These are phyloP conservation scores for Polygonum maritimum DNA, from an alignment of 148 eudicot species.

Conservation along the genomic window DNA sequence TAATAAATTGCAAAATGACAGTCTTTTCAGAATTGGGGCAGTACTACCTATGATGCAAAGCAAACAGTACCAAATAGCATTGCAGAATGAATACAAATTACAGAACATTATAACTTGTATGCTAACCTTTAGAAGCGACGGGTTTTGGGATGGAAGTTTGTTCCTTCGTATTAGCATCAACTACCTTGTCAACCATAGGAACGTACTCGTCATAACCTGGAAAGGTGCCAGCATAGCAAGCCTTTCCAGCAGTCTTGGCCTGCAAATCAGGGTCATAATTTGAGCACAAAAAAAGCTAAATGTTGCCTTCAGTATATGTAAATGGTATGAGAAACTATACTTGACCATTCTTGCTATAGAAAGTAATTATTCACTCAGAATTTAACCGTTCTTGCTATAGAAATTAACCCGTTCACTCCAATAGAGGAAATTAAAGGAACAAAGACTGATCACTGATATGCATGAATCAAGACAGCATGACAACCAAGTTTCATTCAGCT, in stretches of 20 bases:
- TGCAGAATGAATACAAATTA: background rate
- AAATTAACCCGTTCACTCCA: background rate
- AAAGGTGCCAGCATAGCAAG: slow-evolving; percentile 40
- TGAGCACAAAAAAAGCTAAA: background rate
- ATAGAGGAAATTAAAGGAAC: background rate
- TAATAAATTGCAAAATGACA: no score
- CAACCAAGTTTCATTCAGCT: background rate
- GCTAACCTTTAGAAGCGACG: slow-evolving; percentile 41
- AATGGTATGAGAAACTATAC: background rate
- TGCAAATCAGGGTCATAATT: slow-evolving; percentile 19
- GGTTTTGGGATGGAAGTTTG: slow-evolving; percentile 32
- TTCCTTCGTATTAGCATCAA: slow-evolving; percentile 79
- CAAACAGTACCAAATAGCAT: background rate
- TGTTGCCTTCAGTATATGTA: background rate
- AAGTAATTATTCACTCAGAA: no score
- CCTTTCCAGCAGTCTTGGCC: slow-evolving; percentile 61
- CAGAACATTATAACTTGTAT: background rate
- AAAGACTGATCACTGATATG: background rate
- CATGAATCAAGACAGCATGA: background rate
- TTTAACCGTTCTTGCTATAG: background rate
- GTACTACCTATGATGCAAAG: background rate
- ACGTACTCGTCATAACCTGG: slow-evolving; percentile 84
- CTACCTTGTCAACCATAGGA: slow-evolving; percentile 96
- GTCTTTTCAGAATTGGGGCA: no score
- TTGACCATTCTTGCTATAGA: background rate